phyloP scores from a whole-genome alignment of 2,329 filamentous ascomycete species.

The Blumeria graminis region DNA sequence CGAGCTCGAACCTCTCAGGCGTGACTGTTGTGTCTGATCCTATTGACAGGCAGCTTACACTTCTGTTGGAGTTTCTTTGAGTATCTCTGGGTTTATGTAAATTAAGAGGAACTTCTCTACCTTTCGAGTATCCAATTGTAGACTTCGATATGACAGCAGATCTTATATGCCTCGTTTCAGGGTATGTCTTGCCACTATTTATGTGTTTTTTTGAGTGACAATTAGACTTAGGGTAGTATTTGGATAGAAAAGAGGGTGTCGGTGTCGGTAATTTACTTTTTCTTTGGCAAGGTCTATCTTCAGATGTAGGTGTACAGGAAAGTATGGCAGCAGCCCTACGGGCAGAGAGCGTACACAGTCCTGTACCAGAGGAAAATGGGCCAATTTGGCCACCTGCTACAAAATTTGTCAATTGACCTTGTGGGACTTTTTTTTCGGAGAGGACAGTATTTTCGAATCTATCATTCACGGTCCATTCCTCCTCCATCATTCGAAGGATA shows the following conservation, averaged over 20 bases:
- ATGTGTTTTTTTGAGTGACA: no score
- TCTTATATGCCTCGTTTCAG: slow-evolving; percentile 18
- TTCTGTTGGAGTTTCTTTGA: slow-evolving; percentile 8
- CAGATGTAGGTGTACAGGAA: slow-evolving; percentile 18
- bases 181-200: no score
- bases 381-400: slow-evolving; percentile 2
- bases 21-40: slow-evolving; percentile 24
- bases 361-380: slow-evolving; percentile 9
- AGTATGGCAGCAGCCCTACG: slow-evolving; percentile 29
- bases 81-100: slow-evolving; percentile 9
- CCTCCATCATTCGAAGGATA: slow-evolving; percentile 39
- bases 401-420: no score
- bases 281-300: neutral
- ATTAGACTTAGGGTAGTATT: no score
- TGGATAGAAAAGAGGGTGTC: no score
- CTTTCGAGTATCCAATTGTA: slow-evolving; percentile 68
- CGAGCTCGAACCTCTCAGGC: slow-evolving; percentile 19
- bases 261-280: no score
- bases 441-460: slow-evolving; percentile 22
- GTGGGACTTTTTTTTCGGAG: no score
- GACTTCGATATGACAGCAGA: slow-evolving; percentile 49
- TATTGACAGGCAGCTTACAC: slow-evolving; percentile 16
- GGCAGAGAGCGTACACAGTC: slow-evolving; percentile 28
- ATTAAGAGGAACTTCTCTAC: slow-evolving; percentile 28
- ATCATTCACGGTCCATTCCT: slow-evolving; percentile 35